Evolutionary conservation across 2,329 filamentous ascomycete species (phyloP).

Genomic region (Talaromyces pinophilus): DNA sequence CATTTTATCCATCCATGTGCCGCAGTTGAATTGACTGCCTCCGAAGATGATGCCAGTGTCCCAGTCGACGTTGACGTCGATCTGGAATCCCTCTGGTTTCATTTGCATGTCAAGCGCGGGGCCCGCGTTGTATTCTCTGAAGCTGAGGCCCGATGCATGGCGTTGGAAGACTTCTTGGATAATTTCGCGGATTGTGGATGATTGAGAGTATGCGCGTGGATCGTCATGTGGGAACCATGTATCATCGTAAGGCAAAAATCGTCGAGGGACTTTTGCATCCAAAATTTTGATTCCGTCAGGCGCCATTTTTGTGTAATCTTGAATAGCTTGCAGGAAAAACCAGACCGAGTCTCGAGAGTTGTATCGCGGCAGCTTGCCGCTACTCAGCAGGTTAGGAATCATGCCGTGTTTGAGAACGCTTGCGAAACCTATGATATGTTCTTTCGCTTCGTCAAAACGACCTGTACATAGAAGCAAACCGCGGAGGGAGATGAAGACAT

Average conservation of each 20-base stretch:
- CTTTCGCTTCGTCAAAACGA: conserved; percentile 81
- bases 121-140: conserved; percentile 92
- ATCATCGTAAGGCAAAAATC: conserved; percentile 94
- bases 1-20: conserved; percentile 99
- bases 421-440: conserved; percentile 92
- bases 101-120: conserved; percentile 88
- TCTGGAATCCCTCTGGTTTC: conserved; percentile 87
- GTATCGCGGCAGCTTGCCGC: conserved; percentile 83
- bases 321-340: conserved; percentile 96
- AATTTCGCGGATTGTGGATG: conserved; percentile 81
- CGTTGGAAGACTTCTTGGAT: conserved; percentile 92
- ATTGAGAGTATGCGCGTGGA: conserved; percentile 76
- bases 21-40: conserved; percentile 91
- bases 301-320: conserved; percentile 83
- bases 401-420: conserved; percentile 97
- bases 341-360: conserved; percentile 95
- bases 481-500: conserved; percentile 93
- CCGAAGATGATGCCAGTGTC: conserved; percentile 86
- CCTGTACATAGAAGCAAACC: conserved; percentile 90
- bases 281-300: conserved; percentile 75
- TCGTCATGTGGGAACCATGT: conserved; percentile 88
- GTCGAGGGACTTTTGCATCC: conserved; percentile 73
- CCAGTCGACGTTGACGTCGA: conserved; percentile 91
- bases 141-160: conserved; percentile 86
- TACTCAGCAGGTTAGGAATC: conserved; percentile 91